Conservation (phyloP, 2,329 filamentous ascomycete genomes). For the Lecanicillium sp. region DNA sequence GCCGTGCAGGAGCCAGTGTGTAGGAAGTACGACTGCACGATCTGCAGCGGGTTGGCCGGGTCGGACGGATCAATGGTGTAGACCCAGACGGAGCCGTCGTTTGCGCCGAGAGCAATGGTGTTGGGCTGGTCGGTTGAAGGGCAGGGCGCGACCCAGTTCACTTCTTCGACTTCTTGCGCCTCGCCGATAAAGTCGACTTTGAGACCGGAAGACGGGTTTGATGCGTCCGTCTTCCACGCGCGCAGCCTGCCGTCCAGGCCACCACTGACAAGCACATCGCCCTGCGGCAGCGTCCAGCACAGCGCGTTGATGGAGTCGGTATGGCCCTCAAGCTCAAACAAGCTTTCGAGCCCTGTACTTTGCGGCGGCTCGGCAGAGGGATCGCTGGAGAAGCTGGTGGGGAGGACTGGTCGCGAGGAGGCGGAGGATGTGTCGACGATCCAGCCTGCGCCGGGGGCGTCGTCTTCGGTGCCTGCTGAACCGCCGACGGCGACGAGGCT, state of each 20-base stretch:
- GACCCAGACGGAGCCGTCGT: constrained; percentile 91
- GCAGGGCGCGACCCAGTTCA: constrained; percentile 81
- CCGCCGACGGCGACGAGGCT: constrained; percentile 82
- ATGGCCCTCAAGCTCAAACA: constrained; percentile 81
- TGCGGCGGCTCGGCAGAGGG: constrained; percentile 45
- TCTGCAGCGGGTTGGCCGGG: constrained; percentile 54
- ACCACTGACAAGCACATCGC: constrained; percentile 78
- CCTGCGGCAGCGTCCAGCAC: constrained; percentile 72
- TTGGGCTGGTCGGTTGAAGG: constrained; percentile 66
- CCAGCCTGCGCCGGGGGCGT: constrained; percentile 70
- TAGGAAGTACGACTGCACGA: constrained; percentile 86
- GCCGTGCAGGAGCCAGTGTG: constrained; percentile 83
- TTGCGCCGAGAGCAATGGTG: constrained; percentile 77
- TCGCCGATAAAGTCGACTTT: constrained; percentile 61
- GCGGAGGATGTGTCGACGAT: constrained; percentile 69
- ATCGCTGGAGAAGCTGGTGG: constrained; percentile 63
- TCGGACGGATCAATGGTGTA: constrained; percentile 73
- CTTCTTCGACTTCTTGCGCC: constrained; percentile 83
- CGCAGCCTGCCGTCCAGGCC: constrained; percentile 80
- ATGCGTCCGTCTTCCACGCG: constrained; percentile 50
- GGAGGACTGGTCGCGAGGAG: constrained; percentile 58
- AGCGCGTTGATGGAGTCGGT: constrained; percentile 85
- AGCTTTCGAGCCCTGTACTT: constrained; percentile 50
- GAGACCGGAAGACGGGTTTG: constrained; percentile 34
- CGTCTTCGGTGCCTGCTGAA: constrained; percentile 49